Base-by-base conservation (phyloP, 2,329 filamentous ascomycete species). In the Elsinoe batatas region DNA sequence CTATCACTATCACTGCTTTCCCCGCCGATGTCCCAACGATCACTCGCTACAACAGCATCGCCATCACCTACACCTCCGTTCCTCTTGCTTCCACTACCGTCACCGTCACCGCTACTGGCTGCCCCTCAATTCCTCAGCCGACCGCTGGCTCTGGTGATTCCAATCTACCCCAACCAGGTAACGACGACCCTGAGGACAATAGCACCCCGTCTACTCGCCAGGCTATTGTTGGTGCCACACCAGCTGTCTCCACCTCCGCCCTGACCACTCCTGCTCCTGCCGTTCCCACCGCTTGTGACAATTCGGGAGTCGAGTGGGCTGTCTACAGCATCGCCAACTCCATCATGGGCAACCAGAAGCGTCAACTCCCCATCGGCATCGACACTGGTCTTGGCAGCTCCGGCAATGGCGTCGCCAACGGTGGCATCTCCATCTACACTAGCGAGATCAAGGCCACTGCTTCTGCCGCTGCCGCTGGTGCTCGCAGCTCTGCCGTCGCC, bases 321-420 rank as follows among this genome's bases (percentile, higher is more conserved):
- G 47, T 51, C 47, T 51, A 51, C 47, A 51, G 32, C 33, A 17
- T 51, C 11, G 47, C 47, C 33, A 51, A 51, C 47, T 37, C n/a
- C 33, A 12, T 38, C 17, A n/a, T 51, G n/a, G 47, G 33, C 15
- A 51, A 51, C 33, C 47, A 51, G 47, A 51, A 51, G 47, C 47
- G 47, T 26, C 32, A 36, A n/a, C 47, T 51, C 15, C 47, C 47
- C 32, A 20, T 51, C 33, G n/a, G 18, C 22, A 17, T 38, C 18
- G 47, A 26, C 18, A n/a, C 17, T 38, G 47, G 47, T 38, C 13
- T 32, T 15, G 32, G 18, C 8, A 20, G 47, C 47, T 33, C 44
- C 12, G 44, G 44, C 15, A 51, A 38, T 13, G 47, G 47, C 1
- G 33, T 38, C 33, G 47, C 47, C 47, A 37, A 36, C 18, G 47